Evolutionary conservation across 768 basidiomycete species (phyloP), one percentile per base, ranked within the genome.

Genomic region (Lactarius sanguifluus): DNA sequence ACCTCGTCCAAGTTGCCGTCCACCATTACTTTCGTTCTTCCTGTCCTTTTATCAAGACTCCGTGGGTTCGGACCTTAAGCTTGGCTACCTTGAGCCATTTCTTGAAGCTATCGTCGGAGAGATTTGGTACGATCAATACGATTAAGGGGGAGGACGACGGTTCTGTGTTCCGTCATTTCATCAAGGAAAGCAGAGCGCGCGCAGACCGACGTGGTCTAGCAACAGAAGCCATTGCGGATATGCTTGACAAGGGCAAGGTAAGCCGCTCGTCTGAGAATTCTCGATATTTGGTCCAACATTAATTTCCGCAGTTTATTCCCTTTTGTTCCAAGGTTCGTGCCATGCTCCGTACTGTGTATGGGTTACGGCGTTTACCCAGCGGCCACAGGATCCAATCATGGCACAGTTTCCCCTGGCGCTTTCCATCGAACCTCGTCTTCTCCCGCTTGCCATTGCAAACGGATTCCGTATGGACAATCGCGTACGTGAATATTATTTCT

Each of bases 391-490:
- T 73, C 88, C 89, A 32, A 82, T 92, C 73, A 89, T 88, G 86
- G 81, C 82, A 6, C 88, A 89, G 73, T 86, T 91, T 64, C 90
- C 91, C 34, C 81, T 92, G 59, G 89, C 85, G 3, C 80, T 92
- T 47, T 89, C 91, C 25, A 83, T 91, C 64, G 91, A 91, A 75
- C 90, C 90, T 15, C 83, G 86, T 65, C 77, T 92, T 25, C 81
- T 92, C 57, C 89, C 90, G 1, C 83, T 82, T 65, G 90, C 91
- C 1, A 83, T 84, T 43, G 80, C 80, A 30, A 92, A 92, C 76
- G 90, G 90, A 16, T 92, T 92, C 74, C 77, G 77, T 45, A 89
- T 92, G 89, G 90, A 92, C 72, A 82, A 82, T 74, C 90, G 90
- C 81, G 90, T 87, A 76, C 64, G 75, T 69, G 50, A 34, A 57